phyloP scores from a whole-genome alignment of 2,329 filamentous ascomycete genomes.

The Hyphodiscus sp. region DNA sequence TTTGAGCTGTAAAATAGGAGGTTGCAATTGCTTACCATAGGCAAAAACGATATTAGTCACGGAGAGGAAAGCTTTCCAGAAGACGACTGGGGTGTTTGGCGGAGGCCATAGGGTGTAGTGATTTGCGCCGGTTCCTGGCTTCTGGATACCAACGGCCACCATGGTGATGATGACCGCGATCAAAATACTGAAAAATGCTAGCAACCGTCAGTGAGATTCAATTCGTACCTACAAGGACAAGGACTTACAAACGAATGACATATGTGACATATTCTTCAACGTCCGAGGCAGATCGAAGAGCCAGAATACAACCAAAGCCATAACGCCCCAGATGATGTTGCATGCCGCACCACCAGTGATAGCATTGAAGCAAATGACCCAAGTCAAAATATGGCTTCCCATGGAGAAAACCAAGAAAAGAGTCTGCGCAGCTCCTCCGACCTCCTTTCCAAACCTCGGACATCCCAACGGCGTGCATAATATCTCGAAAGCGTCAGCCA shows the following conservation, averaged over 20 bases:
- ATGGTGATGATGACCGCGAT: constrained; percentile 50
- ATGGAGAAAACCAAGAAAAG: constrained; percentile 55
- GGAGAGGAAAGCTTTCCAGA: constrained; percentile 41
- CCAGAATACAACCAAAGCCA: constrained; percentile 45
- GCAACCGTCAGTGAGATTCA: constrained; percentile 38
- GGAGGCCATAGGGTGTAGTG: constrained; percentile 5
- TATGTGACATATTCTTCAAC: constrained; percentile 46
- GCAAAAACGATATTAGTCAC: constrained; percentile 54
- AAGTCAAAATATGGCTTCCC: constrained; percentile 53
- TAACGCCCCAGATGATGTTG: constrained; percentile 47
- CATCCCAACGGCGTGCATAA: constrained; percentile 40
- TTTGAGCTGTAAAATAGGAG: not conserved
- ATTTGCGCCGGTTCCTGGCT: constrained; percentile 30
- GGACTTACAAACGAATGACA: constrained; percentile 44
- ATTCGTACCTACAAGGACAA: not conserved
- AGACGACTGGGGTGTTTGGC: constrained; percentile 31
- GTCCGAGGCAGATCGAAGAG: constrained; percentile 47
- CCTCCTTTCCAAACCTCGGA: constrained; percentile 30
- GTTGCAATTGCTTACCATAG: constrained; percentile 34
- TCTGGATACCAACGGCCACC: constrained; percentile 37
- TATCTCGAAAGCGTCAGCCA: constrained; percentile 49
- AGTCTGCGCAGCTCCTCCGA: constrained; percentile 44
- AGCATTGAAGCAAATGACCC: constrained; percentile 51
- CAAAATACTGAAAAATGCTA: constrained; percentile 38
- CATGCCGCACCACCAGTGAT: constrained; percentile 48